Evolutionary conservation across 768 basidiomycete genomes (phyloP), one percentile per base, ranked within the genome.

Genomic region (Lactifluus piperatus): DNA sequence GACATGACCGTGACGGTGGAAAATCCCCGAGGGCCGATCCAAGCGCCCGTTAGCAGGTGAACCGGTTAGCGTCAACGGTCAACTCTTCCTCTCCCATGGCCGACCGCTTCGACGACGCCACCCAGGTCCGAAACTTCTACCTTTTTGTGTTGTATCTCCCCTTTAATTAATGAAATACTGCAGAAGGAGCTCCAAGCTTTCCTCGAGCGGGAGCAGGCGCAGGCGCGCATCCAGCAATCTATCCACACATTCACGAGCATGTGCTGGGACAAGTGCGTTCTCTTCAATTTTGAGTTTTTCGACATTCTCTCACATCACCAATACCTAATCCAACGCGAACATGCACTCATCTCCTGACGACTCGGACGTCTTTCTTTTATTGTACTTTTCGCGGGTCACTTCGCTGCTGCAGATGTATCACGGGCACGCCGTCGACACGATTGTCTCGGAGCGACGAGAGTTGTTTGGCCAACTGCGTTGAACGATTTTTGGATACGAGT

Each of bases 251-350:
- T 94, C 64, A 94, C 93, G 18, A 80, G 80, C 67, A 83, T 84
- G 74, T 94, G 92, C 71, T 94, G 92, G 91, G 88, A 93, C 76
- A 92, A 94, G 91, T 94, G 67, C 70, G 82, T 76, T 51, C n/a
- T 56, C 20, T 16, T 34, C 0, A 7, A 16, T 39, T 24, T 37
- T 26, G n/a, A n/a, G n/a, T n/a, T 45, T 18, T 18, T 18, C 37
- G 16, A 14, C 29, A 5, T 34, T 1, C 16, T 44, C 8, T 27
- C 5, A 16, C 22, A 3, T 27, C 2, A 9, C 32, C 32, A 34
- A 18, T 44, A 46, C 47, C 59, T 52, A 32, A 51, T 51, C 11
- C 56, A 47, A 43, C 14, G 16, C 32, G n/a, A n/a, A n/a, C n/a
- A n/a, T n/a, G n/a, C n/a, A n/a, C n/a, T n/a, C n/a, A n/a, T n/a